Base-by-base conservation (phyloP, 2,329 filamentous ascomycete genomes). In the Colletotrichum neosansevieriae region DNA sequence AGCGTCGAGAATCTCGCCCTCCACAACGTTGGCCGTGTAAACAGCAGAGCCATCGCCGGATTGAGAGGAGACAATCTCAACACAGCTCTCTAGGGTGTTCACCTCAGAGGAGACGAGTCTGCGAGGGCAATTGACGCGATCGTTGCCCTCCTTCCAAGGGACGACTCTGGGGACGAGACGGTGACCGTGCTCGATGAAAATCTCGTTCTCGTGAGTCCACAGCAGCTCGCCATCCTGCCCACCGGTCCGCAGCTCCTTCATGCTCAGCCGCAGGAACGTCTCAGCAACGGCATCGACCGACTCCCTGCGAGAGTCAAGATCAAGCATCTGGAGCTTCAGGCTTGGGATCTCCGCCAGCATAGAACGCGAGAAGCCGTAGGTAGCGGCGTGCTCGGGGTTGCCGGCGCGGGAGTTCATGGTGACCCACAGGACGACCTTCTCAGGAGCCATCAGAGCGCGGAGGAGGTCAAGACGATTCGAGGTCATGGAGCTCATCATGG, bases 141-240 rank as follows among this genome's bases (percentile, higher is more conserved):
- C 74, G 61, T 82, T 84, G 6, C 73, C 78, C 1, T 74, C 63
- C 45, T 77, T 75, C 72, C 79, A 80, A 0, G 82, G 80, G 2
- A 82, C 17, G 3, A 83, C 72, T 0, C 82, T 79, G 0, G 81
- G 79, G 3, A 84, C 74, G 0, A 80, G 68, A 0, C 77, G 76
- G 4, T 51, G 70, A 1, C 77, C 78, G 2, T 73, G 62, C 42
- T 80, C 73, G 2, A 82, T 71, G 45, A 82, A 76, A 2, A 83
- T 73, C 73, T 70, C 67, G 15, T 69, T 54, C 64, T 70, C 67
- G 19, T 69, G 63, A 9, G 53, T 69, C 63, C 64, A 68, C 3
- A 70, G 32, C 19, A 70, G 2, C 58, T 68, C 50, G 45, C 69
- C 32, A 3, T 71, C 15, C 56, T 47, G 15, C 5, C 53, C 56